Base-by-base conservation (phyloP, 805 yeast species). In the Candida ovalis region DNA sequence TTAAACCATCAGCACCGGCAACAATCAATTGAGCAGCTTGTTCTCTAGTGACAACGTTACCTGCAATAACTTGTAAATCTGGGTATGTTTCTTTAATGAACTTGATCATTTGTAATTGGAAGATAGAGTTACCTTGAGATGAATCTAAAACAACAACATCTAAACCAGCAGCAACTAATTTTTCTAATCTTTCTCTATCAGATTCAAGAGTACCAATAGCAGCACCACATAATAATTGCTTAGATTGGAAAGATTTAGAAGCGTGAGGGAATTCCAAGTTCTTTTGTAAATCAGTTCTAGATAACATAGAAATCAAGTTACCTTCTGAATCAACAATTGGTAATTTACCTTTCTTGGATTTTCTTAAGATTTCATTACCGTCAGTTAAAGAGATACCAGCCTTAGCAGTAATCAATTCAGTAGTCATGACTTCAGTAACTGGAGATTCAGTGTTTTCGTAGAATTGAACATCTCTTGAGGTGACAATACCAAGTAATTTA, bases 11-110 rank as follows among this genome's bases (percentile, higher is more conserved):
- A 46, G 96, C 96, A 73, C 99, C 99, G 45, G 96, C 97, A 62
- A 79, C 85, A 63, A 90, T 92, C 66, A 94, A 80, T 65, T 82
- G 78, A 53, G 99, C 99, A 59, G 99, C 98, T 78, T 94, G 99
- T 72, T 92, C 99, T 72, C 99, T 86, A 58, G 97, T 91, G 53
- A 91, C 98, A 64, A 94, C 99, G 69, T 94, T 94, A 79, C 99
- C 99, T 52, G 95, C 99, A 72, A 94, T 83, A 57, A 94, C 88
- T 73, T 94, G 82, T 63, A 94, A 75, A 23, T 84, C 79, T 58
- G 96, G 89, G 77, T 71, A 82, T 45, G 79, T 86, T 58, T 71
- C 66, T 75, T 94, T 94, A 74, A 88, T 86, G 91, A 89, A 89
- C 74, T 84, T 78, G 72, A 94, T 78, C 96, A 94, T 87, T 61